Evolutionary conservation across 495 filamentous ascomycete genomes (phyloP), one percentile per base, ranked within the genome.

Genomic region (Cudoniella acicularis): DNA sequence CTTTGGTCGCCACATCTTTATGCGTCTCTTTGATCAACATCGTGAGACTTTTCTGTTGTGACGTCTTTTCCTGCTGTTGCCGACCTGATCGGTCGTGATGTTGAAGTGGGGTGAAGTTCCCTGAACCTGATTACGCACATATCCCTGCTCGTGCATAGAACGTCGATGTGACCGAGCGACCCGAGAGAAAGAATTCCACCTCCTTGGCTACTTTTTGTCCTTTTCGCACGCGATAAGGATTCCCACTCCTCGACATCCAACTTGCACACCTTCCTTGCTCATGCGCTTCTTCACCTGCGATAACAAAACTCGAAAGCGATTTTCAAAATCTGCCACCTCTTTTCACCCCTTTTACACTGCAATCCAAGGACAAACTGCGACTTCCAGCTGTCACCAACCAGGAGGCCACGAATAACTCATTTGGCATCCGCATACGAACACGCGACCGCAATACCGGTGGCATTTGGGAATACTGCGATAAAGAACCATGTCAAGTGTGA

Each of bases 21-120:
- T 83, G 69, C 42, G 76, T 82, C 71, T 91, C 88, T 60, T 78
- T 72, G 55, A 91, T 86, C 52, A 89, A 72, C 86, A 91, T 90
- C 25, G 49, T 82, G 68, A 49, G 10, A 36, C 25, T 46, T 6
- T 43, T 41, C 24, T 24, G 27, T 17, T 49, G 17, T 10, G 43
- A 36, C 13, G 26, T 52, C 25, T 16, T 50, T 10, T 25, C 25
- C n/a, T 10, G n/a, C 3, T 24, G 3, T 50, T 25, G 48, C n/a
- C 8, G 9, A 26, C 10, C 10, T 24, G 3, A 8, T n/a, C 10
- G 20, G 48, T 50, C 25, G 48, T 50, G 18, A n/a, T 50, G 18
- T 23, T 50, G 48, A 13, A 2, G 48, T 23, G 48, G 20, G 10
- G 22, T 50, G 48, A 26, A 13, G 48, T 13, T 24, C 23, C 48